Evolutionary conservation across 2,329 filamentous ascomycete species (phyloP).

Genomic region (Alternaria brassicicola): DNA sequence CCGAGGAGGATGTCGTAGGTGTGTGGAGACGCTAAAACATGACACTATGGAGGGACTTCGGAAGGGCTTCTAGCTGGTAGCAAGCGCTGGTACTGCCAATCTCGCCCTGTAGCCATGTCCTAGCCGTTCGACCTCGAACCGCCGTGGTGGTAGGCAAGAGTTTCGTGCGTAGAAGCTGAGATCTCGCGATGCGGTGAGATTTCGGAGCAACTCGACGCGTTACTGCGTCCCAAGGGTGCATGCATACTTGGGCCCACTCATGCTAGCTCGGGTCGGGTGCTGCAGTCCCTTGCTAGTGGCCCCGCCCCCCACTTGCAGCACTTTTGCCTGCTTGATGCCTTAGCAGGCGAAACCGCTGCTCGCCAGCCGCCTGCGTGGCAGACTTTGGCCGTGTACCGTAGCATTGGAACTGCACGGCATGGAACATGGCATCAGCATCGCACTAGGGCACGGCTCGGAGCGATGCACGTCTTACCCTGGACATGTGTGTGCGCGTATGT

Average conservation of each 20-base stretch:
- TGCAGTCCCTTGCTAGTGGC: neutral
- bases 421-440: neutral
- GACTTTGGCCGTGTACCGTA: neutral
- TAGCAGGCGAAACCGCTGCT: neutral
- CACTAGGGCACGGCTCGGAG: constrained; percentile 2
- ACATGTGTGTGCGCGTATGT: neutral
- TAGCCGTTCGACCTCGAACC: neutral
- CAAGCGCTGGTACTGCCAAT: neutral
- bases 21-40: neutral
- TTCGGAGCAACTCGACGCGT: neutral
- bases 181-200: neutral
- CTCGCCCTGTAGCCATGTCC: neutral
- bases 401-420: neutral
- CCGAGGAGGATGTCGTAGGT: neutral
- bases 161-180: neutral
- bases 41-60: neutral
- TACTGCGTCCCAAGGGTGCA: neutral
- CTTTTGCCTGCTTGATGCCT: neutral
- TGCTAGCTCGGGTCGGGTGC: neutral
- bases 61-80: neutral
- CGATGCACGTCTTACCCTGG: neutral
- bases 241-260: neutral
- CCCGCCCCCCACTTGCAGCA: neutral
- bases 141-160: neutral
- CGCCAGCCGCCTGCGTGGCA: neutral